A percentile compares a stretch with the other conserved stretches of the same genome.
Conservation (phyloP, 2,329 filamentous ascomycete species). For the Scedosporium dehoogii region DNA sequence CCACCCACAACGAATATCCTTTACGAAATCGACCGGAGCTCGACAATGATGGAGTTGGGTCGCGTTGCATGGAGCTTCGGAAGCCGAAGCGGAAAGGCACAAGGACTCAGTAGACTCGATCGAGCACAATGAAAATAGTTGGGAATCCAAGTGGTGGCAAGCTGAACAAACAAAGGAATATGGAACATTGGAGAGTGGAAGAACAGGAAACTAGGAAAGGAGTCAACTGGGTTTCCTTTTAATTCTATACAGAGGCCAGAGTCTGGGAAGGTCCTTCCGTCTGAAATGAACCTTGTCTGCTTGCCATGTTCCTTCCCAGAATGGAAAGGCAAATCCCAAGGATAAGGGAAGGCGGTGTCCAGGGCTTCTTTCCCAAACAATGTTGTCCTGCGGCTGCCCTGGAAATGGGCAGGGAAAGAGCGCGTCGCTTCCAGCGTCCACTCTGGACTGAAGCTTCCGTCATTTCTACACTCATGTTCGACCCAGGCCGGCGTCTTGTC, state of each 20-base stretch:
- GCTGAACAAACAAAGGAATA: no score
- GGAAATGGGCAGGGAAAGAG: background rate
- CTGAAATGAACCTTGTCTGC: background rate
- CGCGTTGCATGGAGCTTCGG: background rate
- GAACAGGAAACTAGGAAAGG: background rate
- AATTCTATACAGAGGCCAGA: background rate
- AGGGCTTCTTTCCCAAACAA: background rate
- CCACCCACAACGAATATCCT: no score
- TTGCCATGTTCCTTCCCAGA: background rate
- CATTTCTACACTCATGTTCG: background rate
- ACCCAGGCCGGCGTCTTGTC: background rate
- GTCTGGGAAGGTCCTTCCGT: background rate
- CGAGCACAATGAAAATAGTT: background rate
- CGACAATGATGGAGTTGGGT: no score
- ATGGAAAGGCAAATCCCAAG: background rate
- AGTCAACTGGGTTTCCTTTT: background rate
- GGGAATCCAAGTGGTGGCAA: background rate
- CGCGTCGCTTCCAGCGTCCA: background rate
- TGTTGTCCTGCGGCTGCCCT: constrained; percentile 3
- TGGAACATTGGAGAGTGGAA: no score
- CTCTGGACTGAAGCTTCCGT: constrained; percentile 2
- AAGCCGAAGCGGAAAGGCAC: background rate
- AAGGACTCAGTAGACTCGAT: background rate
- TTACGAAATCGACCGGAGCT: no score
- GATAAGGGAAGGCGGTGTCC: background rate